A percentile compares a stretch with the other conserved stretches of the same genome.
Evolutionary conservation across 2,329 filamentous ascomycete species (phyloP).

Genomic region (Alternaria sp.): DNA sequence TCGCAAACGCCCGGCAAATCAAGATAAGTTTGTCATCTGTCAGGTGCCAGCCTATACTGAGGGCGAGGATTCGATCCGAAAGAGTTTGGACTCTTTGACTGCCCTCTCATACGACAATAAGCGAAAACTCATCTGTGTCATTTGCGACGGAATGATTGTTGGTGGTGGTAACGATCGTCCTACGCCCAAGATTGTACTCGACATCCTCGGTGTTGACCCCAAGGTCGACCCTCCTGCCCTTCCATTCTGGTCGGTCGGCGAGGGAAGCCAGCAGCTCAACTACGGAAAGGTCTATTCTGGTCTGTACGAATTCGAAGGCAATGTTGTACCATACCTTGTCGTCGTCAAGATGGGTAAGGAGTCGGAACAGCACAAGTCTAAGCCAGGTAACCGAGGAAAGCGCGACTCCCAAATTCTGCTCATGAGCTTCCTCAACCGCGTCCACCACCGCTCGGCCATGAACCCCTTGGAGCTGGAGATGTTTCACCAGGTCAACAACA

Average conservation of each 20-base stretch:
- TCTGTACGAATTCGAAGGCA: slow-evolving; percentile 95
- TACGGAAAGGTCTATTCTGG: slow-evolving; percentile 99
- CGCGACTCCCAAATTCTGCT: slow-evolving; percentile 95
- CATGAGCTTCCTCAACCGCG: slow-evolving; percentile 97
- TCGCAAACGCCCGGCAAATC: slow-evolving; percentile 84
- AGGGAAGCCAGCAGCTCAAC: slow-evolving; percentile 90
- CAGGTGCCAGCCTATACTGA: slow-evolving; percentile 98
- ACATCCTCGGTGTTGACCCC: slow-evolving; percentile 95
- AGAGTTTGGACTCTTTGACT: slow-evolving; percentile 92
- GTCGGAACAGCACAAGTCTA: slow-evolving; percentile 86
- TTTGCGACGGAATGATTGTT: slow-evolving; percentile 97
- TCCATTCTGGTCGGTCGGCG: slow-evolving; percentile 90
- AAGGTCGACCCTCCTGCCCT: slow-evolving; percentile 95
- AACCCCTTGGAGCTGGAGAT: slow-evolving; percentile 95
- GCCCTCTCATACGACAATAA: slow-evolving; percentile 98
- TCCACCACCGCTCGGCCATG: slow-evolving; percentile 94
- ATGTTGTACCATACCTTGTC: slow-evolving; percentile 95
- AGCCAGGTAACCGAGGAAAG: slow-evolving; percentile 97
- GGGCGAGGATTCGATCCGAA: slow-evolving; percentile 91
- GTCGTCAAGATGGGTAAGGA: slow-evolving; percentile 98
- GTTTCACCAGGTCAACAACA: slow-evolving; percentile 99
- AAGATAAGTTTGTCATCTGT: slow-evolving; percentile 99
- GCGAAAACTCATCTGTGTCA: slow-evolving; percentile 92
- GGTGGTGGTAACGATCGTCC: slow-evolving; percentile 95
- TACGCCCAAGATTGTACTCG: slow-evolving; percentile 95